These are phyloP conservation scores for Mentha longifolia DNA, from an alignment of 257 asterid species.

Conservation along the genomic window DNA sequence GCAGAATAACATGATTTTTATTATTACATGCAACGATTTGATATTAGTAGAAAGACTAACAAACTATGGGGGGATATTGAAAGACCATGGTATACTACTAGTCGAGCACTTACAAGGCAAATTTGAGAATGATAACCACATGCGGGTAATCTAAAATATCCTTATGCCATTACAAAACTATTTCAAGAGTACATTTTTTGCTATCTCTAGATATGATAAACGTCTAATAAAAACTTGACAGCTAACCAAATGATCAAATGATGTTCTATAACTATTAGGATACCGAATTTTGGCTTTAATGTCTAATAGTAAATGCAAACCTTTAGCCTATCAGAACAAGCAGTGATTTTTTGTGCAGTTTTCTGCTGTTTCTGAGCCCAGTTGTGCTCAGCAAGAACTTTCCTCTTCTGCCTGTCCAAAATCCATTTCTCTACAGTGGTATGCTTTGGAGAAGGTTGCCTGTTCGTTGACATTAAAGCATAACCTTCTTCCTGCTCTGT, in stretches of 20 bases:
- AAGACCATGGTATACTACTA: neutral
- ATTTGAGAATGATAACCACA: slow-evolving; percentile 1
- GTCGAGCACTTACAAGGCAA: neutral
- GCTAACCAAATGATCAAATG: slow-evolving; percentile 19
- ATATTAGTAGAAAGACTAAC: slow-evolving; percentile 9
- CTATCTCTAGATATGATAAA: slow-evolving; percentile 18
- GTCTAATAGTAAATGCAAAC: slow-evolving; percentile 44
- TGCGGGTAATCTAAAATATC: neutral
- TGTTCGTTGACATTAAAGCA: slow-evolving; percentile 54
- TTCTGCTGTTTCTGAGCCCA: slow-evolving; percentile 80
- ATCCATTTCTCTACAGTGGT: slow-evolving; percentile 82
- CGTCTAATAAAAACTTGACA: slow-evolving; percentile 14
- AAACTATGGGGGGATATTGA: slow-evolving; percentile 21
- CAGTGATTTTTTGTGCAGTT: slow-evolving; percentile 74
- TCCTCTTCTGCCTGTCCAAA: slow-evolving; percentile 71
- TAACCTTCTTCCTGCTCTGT: slow-evolving; percentile 71
- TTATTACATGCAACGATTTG: neutral
- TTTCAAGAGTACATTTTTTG: slow-evolving; percentile 1
- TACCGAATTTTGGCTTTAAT: slow-evolving; percentile 13
- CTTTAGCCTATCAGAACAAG: slow-evolving; percentile 78
- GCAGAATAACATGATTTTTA: neutral
- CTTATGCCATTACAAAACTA: slow-evolving; percentile 6
- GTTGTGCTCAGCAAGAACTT: slow-evolving; percentile 57
- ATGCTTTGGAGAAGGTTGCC: slow-evolving; percentile 75
- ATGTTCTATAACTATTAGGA: slow-evolving; percentile 13